phyloP scores from a whole-genome alignment of 148 eudicot genomes.

The Euryodendron excelsum region DNA sequence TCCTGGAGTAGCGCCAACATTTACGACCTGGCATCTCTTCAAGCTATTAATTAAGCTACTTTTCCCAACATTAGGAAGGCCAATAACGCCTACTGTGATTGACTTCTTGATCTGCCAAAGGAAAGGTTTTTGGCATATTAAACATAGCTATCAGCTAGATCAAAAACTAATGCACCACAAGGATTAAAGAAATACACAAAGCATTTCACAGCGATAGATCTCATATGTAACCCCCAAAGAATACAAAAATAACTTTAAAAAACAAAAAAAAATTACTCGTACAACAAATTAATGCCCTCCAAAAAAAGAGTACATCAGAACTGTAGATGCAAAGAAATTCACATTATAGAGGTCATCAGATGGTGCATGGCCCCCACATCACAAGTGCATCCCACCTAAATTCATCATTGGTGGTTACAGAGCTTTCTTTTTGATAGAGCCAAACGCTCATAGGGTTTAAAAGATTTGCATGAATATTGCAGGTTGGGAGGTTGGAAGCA shows the following conservation, averaged over 20 bases:
- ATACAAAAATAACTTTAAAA: neutral
- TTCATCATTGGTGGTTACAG: neutral
- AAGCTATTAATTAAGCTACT: conserved; percentile 96
- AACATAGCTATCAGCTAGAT: neutral
- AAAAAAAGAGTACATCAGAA: neutral
- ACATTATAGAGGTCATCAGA: neutral
- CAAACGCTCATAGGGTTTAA: too few species aligned
- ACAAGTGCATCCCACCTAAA: neutral
- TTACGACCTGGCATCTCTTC: conserved; percentile 89
- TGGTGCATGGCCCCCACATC: neutral
- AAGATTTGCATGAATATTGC: too few species aligned
- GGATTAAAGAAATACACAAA: neutral
- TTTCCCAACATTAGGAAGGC: conserved; percentile 97
- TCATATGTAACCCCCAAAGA: neutral
- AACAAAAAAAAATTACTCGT: too few species aligned
- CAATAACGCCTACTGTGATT: conserved; percentile 85
- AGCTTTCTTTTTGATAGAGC: too few species aligned
- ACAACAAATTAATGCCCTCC: too few species aligned
- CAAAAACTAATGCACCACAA: neutral
- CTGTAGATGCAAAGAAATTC: neutral
- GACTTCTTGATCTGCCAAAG: conserved; percentile 79
- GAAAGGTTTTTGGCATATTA: neutral
- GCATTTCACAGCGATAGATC: neutral
- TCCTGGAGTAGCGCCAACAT: conserved; percentile 96
- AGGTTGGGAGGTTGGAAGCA: too few species aligned